Percentiles rank a stretch among this genome's conserved stretches.
These are phyloP conservation scores for Beta corolliflora DNA, from an alignment of 179 eudicot genomes.

Conservation along the genomic window DNA sequence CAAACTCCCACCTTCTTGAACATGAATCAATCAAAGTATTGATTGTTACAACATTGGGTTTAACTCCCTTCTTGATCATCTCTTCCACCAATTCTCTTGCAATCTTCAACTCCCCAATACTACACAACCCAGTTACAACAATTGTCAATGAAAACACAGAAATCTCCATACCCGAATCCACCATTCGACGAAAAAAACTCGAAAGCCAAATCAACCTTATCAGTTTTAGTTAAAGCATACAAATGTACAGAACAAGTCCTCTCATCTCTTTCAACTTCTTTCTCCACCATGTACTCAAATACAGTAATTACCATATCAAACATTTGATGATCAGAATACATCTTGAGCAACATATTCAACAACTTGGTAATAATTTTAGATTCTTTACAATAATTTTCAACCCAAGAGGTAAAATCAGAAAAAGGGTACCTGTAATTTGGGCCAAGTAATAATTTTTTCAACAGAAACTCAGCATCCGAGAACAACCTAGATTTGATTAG, in stretches of 20 bases:
- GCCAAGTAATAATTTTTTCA: slow-evolving; percentile 18
- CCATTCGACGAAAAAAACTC: slow-evolving; percentile 42
- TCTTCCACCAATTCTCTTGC: slow-evolving; percentile 48
- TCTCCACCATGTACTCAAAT: slow-evolving; percentile 45
- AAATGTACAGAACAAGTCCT: slow-evolving; percentile 46
- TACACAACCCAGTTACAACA: slow-evolving; percentile 49
- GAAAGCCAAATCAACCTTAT: slow-evolving; percentile 29
- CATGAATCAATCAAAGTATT: slow-evolving; percentile 48
- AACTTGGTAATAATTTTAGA: slow-evolving; percentile 35
- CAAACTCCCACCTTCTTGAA: slow-evolving; percentile 41
- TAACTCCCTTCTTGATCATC: slow-evolving; percentile 37
- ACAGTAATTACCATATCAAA: slow-evolving; percentile 28
- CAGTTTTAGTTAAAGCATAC: slow-evolving; percentile 32
- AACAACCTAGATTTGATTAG: slow-evolving; percentile 34
- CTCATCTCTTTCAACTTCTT: slow-evolving; percentile 39
- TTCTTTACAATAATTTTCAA: slow-evolving; percentile 38
- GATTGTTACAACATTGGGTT: slow-evolving; percentile 42
- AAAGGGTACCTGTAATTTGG: slow-evolving; percentile 19
- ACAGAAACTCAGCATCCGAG: slow-evolving; percentile 39
- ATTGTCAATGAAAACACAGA: slow-evolving; percentile 49
- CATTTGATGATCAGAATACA: slow-evolving; percentile 39
- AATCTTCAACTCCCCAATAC: slow-evolving; percentile 40
- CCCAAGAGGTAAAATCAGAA: slow-evolving; percentile 28
- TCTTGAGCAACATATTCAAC: slow-evolving; percentile 44
- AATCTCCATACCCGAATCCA: slow-evolving; percentile 35